phyloP scores from a whole-genome alignment of 2,329 filamentous ascomycete genomes.

The Fusarium armeniacum region DNA sequence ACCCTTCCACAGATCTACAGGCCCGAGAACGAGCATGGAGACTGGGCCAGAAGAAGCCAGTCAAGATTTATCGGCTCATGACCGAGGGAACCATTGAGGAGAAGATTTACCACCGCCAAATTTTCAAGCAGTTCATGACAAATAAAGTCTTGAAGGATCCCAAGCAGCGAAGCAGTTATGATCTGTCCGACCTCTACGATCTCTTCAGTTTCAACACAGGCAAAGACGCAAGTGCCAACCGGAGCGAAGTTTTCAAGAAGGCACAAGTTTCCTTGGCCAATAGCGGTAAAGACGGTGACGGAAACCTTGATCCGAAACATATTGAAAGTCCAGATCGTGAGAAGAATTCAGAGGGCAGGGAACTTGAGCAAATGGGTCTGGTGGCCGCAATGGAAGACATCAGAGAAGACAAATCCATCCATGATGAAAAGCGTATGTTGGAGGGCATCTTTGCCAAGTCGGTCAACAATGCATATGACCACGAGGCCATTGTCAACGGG shows the following conservation, averaged over 20 bases:
- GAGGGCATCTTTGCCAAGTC: conserved; percentile 89
- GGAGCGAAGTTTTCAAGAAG: conserved; percentile 88
- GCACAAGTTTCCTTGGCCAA: conserved; percentile 72
- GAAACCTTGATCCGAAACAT: conserved; percentile 19
- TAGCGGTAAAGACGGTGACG: conserved; percentile 9
- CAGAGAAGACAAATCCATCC: conserved; percentile 64
- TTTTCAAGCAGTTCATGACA: conserved; percentile 97
- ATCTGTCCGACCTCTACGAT: conserved; percentile 90
- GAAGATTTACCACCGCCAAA: conserved; percentile 98
- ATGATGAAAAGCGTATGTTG: conserved; percentile 83
- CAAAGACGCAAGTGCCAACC: conserved; percentile 75
- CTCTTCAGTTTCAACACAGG: conserved; percentile 79
- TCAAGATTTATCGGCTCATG: conserved; percentile 98
- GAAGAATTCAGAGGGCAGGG: conserved; percentile 47
- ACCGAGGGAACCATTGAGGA: conserved; percentile 98
- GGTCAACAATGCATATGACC: conserved; percentile 91
- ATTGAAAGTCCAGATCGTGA: conserved; percentile 20
- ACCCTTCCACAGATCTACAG: conserved; percentile 95
- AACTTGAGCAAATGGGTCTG: conserved; percentile 68
- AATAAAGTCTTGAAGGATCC: conserved; percentile 97
- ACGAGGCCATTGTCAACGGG: conserved; percentile 90
- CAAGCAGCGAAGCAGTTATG: conserved; percentile 92
- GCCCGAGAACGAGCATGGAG: conserved; percentile 96
- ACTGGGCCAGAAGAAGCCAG: conserved; percentile 92
- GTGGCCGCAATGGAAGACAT: conserved; percentile 76